A percentile compares a stretch with the other conserved stretches of the same genome.
Evolutionary conservation across 306 rosid genomes (phyloP).

Genomic region (Vachellia collinsii): DNA sequence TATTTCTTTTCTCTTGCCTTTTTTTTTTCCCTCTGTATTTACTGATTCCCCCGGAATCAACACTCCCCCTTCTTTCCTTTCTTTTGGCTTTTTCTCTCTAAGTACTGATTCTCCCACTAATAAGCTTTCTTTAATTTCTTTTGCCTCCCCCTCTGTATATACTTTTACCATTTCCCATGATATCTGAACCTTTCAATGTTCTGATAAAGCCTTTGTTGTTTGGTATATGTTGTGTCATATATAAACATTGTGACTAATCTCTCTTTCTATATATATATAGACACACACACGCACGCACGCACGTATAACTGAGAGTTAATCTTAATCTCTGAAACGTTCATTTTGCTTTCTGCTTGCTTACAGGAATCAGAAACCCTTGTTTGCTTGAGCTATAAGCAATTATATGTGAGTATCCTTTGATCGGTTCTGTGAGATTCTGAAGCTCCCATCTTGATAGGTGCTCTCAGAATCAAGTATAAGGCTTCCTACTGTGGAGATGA

Average conservation of each 20-base stretch:
- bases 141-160: too few relatives aligned
- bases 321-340: neutral
- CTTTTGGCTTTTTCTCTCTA: neutral
- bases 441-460: neutral
- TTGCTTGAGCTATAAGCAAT: neutral
- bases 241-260: too few relatives aligned
- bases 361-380: neutral
- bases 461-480: conserved; percentile 44
- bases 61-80: neutral
- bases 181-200: neutral
- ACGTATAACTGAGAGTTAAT: neutral
- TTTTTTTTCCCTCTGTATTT: neutral
- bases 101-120: neutral
- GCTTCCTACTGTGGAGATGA: conserved; percentile 75
- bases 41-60: neutral
- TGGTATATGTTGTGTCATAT: neutral
- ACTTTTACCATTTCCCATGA: neutral
- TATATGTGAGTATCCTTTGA: neutral
- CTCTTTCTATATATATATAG: too few relatives aligned
- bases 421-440: neutral
- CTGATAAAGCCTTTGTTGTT: neutral
- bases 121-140: too few relatives aligned
- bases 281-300: too few relatives aligned
- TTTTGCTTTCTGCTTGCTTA: neutral
- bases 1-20: neutral